phyloP scores from a whole-genome alignment of 306 rosid genomes.

The Luffa aegyptiaca region DNA sequence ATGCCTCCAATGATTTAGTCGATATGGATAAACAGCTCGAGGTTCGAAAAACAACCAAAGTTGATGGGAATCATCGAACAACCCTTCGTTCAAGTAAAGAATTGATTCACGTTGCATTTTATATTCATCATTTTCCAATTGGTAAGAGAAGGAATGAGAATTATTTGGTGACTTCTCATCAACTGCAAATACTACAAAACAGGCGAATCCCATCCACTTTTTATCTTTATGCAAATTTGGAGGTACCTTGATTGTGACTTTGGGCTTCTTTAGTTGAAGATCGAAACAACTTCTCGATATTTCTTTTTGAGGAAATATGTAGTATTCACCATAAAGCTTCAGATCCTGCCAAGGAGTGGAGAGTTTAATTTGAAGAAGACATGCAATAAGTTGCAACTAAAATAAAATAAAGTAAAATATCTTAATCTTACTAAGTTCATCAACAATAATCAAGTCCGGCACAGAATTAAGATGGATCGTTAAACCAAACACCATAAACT shows the following conservation, averaged over 20 bases:
- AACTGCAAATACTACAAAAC: not conserved
- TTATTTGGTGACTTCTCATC: not conserved
- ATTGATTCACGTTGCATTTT: not conserved
- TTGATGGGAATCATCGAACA: not conserved
- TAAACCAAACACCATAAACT: too few species aligned
- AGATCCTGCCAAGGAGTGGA: not conserved
- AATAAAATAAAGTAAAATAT: too few species aligned
- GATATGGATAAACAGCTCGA: not conserved
- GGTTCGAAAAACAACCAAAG: not conserved
- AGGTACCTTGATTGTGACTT: conserved; percentile 2
- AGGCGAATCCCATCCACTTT: conserved; percentile 6
- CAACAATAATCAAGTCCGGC: too few species aligned
- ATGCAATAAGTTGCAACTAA: not conserved
- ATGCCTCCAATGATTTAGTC: not conserved
- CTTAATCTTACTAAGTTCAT: too few species aligned
- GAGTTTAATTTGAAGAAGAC: not conserved
- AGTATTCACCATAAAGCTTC: not conserved
- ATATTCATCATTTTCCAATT: conserved; percentile 5
- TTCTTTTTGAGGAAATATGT: not conserved
- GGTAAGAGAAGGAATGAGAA: conserved; percentile 9
- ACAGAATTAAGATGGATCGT: too few species aligned
- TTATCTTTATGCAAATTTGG: conserved; percentile 11
- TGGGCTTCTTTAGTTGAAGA: not conserved
- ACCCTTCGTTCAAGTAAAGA: not conserved
- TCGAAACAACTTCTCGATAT: not conserved